A percentile compares a stretch with the other conserved stretches of the same genome.
Evolutionary conservation across 768 basidiomycete species (phyloP).

Genomic region (Phanerochaete carnosa): DNA sequence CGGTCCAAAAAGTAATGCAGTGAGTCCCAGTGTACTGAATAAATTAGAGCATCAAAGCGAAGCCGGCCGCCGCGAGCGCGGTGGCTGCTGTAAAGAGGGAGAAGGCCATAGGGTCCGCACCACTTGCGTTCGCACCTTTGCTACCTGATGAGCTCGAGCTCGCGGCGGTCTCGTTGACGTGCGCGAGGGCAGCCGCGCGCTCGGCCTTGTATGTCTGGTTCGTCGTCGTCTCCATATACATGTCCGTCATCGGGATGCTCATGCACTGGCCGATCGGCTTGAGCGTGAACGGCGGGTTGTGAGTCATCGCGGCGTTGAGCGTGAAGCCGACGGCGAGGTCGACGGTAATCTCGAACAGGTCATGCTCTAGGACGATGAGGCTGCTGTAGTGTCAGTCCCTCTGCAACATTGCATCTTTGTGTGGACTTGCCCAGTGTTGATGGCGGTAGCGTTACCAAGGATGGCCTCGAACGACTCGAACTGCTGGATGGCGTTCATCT

Average conservation of each 20-base stretch:
- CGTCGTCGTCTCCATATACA: conserved; percentile 82
- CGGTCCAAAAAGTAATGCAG: background rate
- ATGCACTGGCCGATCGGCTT: conserved; percentile 79
- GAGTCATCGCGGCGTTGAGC: conserved; percentile 67
- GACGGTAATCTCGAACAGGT: conserved; percentile 80
- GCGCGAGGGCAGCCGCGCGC: conserved; percentile 30
- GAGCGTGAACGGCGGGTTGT: conserved; percentile 64
- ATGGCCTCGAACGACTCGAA: conserved; percentile 71
- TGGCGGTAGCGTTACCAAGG: conserved; percentile 59
- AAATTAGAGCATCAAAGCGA: background rate
- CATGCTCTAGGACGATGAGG: conserved; percentile 89
- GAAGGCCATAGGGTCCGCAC: conserved; percentile 5
- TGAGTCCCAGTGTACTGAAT: background rate
- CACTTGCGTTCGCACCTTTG: background rate
- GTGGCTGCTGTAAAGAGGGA: conserved; percentile 6
- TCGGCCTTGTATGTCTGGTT: conserved; percentile 64
- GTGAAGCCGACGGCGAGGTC: conserved; percentile 90
- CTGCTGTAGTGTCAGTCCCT: conserved; percentile 27
- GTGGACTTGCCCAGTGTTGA: conserved; percentile 56
- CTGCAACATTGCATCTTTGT: conserved; percentile 10
- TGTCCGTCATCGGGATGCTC: conserved; percentile 54
- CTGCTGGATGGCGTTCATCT: conserved; percentile 61
- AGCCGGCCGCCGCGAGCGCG: conserved; percentile 3
- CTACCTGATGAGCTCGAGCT: conserved; percentile 1
- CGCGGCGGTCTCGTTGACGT: conserved; percentile 2